phyloP scores from a whole-genome alignment of 2,329 filamentous ascomycete species.

The Aspergillus pseudoviridinutans region DNA sequence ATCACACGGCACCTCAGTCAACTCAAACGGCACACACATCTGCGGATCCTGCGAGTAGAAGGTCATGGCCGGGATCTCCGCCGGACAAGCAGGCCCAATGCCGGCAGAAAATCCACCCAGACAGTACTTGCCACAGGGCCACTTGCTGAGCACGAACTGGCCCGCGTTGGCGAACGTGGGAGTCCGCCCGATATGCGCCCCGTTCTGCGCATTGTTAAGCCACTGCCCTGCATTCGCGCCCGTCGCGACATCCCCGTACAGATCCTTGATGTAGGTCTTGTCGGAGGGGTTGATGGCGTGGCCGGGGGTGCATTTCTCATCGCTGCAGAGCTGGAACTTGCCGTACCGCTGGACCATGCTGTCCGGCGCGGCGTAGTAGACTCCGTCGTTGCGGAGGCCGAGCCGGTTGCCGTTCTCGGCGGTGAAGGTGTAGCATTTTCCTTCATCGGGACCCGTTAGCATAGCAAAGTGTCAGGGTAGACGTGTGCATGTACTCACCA shows the following conservation, averaged over 20 bases:
- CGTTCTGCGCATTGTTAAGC: slow-evolving; percentile 9
- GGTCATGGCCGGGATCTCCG: slow-evolving; percentile 6
- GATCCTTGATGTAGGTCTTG: slow-evolving; percentile 6
- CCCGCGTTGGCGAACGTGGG: slow-evolving; percentile 1
- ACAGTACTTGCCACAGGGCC: slow-evolving; percentile 12
- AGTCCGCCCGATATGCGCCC: slow-evolving; percentile 9
- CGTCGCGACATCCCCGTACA: slow-evolving; percentile 5
- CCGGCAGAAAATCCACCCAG: slow-evolving; percentile 7
- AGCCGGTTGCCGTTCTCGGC: slow-evolving; percentile 8
- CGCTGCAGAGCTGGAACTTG: slow-evolving; percentile 11
- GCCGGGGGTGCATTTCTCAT: slow-evolving; percentile 3
- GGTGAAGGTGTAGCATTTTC: slow-evolving; percentile 13
- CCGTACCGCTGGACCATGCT: slow-evolving; percentile 7
- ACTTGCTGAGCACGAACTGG: slow-evolving; percentile 8
- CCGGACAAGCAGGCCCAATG: slow-evolving; percentile 8
- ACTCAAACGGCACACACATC: slow-evolving; percentile 9
- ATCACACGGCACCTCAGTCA: slow-evolving; percentile 12
- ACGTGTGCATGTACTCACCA: slow-evolving; percentile 3
- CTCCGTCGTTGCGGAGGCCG: slow-evolving; percentile 6
- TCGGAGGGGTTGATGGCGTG: slow-evolving; percentile 4
- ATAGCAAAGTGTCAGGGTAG: background rate
- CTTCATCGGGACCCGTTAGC: background rate
- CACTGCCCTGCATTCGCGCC: slow-evolving; percentile 5
- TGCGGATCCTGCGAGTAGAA: slow-evolving; percentile 10
- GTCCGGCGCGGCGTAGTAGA: slow-evolving; percentile 4